Evolutionary conservation across 768 basidiomycete species (phyloP).

Genomic region (Scleroderma bovista): DNA sequence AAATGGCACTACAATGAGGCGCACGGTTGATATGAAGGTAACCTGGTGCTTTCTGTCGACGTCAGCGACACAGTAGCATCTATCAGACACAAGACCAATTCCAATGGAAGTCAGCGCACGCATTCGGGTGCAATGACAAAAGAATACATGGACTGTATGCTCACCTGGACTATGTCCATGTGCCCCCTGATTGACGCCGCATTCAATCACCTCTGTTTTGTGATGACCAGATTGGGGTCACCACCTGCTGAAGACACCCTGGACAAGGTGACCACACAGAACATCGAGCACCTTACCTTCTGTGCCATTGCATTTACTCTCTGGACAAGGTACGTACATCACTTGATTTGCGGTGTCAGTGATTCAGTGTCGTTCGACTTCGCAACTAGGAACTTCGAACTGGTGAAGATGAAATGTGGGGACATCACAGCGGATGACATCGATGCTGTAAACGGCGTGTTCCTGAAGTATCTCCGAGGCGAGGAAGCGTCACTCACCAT

Average conservation of each 20-base stretch:
- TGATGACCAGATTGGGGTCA: not conserved
- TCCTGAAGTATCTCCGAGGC: constrained; percentile 1
- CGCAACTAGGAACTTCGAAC: constrained; percentile 26
- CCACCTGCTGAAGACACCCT: not conserved
- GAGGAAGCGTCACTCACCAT: not conserved
- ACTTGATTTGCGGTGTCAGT: too few relatives aligned
- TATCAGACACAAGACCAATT: constrained; percentile 17
- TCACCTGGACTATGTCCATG: not conserved
- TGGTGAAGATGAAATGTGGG: constrained; percentile 16
- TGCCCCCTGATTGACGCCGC: not conserved
- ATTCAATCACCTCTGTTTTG: not conserved
- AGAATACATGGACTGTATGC: not conserved
- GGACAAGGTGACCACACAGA: not conserved
- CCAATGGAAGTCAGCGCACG: constrained; percentile 15
- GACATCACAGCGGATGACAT: constrained; percentile 12
- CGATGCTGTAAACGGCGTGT: not conserved
- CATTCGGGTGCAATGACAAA: constrained; percentile 24
- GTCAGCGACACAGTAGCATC: constrained; percentile 21
- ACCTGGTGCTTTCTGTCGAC: constrained; percentile 20
- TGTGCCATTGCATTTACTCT: not conserved
- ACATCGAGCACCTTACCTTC: not conserved
- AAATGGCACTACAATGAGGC: constrained; percentile 19
- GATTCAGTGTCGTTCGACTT: not conserved
- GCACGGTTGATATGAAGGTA: constrained; percentile 20
- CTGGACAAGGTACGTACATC: not conserved